Percentiles rank a stretch among this genome's conserved stretches.
These are phyloP conservation scores for Xylaria hypoxylon DNA, from an alignment of 2,329 filamentous ascomycete genomes.

Conservation along the genomic window DNA sequence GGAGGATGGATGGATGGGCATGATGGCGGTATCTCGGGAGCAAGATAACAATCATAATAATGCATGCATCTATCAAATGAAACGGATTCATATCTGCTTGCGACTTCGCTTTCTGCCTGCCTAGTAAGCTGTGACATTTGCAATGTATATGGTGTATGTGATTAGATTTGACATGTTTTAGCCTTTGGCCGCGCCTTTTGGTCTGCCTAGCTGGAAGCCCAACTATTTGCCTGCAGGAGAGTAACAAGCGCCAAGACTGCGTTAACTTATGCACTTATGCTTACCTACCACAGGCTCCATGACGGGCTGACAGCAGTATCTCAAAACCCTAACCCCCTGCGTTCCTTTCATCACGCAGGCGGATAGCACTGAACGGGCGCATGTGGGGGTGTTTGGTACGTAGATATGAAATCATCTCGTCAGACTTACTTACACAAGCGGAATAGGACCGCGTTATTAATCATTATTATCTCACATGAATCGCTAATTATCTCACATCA, in stretches of 20 bases:
- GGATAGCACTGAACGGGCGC: slow-evolving; percentile 1
- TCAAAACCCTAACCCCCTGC: neutral
- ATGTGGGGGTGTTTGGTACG: slow-evolving; percentile 18
- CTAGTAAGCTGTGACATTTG: slow-evolving; percentile 18
- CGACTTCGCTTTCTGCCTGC: neutral
- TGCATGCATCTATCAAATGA: slow-evolving; percentile 34
- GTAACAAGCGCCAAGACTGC: slow-evolving; percentile 18
- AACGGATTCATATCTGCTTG: slow-evolving; percentile 24
- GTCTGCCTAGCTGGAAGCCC: slow-evolving; percentile 34
- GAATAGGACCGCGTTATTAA: neutral
- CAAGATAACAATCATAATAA: slow-evolving; percentile 24
- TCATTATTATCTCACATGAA: neutral
- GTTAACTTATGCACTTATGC: slow-evolving; percentile 12
- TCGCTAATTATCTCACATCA: slow-evolving; percentile 7
- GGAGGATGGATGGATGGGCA: slow-evolving; percentile 6
- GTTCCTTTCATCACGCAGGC: slow-evolving; percentile 2
- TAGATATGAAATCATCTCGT: slow-evolving; percentile 11
- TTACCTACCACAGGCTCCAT: neutral
- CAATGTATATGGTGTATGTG: neutral
- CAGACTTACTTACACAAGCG: slow-evolving; percentile 1
- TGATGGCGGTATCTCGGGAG: slow-evolving; percentile 7
- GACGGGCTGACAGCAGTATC: slow-evolving; percentile 18
- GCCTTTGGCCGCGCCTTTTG: slow-evolving; percentile 10
- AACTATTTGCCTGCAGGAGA: slow-evolving; percentile 3
- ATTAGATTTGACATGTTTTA: neutral